phyloP scores from a whole-genome alignment of 768 basidiomycete genomes.

The Hygrophorus pudorinus region DNA sequence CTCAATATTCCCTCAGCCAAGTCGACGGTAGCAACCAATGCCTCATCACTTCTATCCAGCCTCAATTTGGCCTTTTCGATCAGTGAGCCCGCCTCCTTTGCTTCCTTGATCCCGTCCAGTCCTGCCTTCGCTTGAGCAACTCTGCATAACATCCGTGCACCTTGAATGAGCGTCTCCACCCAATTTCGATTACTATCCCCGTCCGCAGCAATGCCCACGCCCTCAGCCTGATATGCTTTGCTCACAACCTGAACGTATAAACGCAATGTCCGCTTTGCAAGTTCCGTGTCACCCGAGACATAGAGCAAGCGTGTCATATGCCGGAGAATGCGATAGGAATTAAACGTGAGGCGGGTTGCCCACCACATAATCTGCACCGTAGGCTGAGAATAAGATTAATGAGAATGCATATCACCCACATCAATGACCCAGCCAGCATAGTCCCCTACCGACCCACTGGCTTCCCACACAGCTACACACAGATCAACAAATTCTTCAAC shows the following conservation, averaged over 20 bases:
- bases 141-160: conserved; percentile 67
- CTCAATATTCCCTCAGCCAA: conserved; percentile 70
- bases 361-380: conserved; percentile 72
- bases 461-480: conserved; percentile 76
- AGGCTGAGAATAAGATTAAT: conserved; percentile 1
- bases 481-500: conserved; percentile 82
- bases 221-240: conserved; percentile 64
- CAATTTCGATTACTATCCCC: conserved; percentile 61
- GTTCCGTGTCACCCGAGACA: conserved; percentile 43
- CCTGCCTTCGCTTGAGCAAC: conserved; percentile 23
- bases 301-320: conserved; percentile 74
- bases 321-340: conserved; percentile 75
- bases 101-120: conserved; percentile 45
- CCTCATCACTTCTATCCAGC: conserved; percentile 36
- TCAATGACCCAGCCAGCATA: conserved; percentile 75
- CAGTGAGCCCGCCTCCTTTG: conserved; percentile 48
- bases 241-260: conserved; percentile 80
- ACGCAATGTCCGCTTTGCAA: conserved; percentile 66
- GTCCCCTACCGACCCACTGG: conserved; percentile 50
- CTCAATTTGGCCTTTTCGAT: conserved; percentile 52
- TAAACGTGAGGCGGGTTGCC: conserved; percentile 91
- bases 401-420: conserved; percentile 32
- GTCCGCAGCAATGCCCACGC: conserved; percentile 22
- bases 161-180: conserved; percentile 70
- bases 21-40: conserved; percentile 48